Evolutionary conservation across 2,329 filamentous ascomycete genomes (phyloP).

Genomic region (Pseudogymnoascus sp.): DNA sequence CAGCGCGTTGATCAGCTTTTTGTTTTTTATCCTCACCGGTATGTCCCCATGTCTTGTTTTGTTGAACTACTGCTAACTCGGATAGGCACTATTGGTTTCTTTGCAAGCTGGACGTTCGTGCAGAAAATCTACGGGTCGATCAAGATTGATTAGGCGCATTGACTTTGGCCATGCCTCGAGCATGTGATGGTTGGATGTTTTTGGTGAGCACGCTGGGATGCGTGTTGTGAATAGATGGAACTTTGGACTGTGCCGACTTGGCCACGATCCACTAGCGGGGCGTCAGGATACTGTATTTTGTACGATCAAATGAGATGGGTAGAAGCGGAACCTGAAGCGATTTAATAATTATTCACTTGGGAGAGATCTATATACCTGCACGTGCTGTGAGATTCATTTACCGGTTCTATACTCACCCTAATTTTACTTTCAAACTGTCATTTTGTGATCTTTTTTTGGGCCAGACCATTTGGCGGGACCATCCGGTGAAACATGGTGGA

Average conservation of each 20-base stretch:
- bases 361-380: too few species aligned
- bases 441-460: neutral
- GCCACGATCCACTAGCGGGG: neutral
- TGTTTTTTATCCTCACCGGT: slow-evolving; percentile 94
- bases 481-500: neutral
- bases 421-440: too few species aligned
- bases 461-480: neutral
- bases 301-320: neutral
- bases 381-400: too few species aligned
- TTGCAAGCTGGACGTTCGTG: slow-evolving; percentile 90
- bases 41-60: slow-evolving; percentile 33
- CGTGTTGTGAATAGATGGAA: neutral
- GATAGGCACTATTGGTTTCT: slow-evolving; percentile 87
- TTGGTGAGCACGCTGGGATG: neutral
- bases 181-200: neutral
- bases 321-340: slow-evolving; percentile 1
- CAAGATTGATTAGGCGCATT: slow-evolving; percentile 69
- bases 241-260: neutral
- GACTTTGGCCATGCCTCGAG: neutral
- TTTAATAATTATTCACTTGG: neutral
- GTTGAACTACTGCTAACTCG: slow-evolving; percentile 18
- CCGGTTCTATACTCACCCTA: too few species aligned
- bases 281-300: slow-evolving; percentile 3
- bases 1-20: slow-evolving; percentile 75
- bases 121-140: slow-evolving; percentile 94